Evolutionary conservation across 2,329 filamentous ascomycete species (phyloP).

Genomic region (Colletotrichum chrysophilum): DNA sequence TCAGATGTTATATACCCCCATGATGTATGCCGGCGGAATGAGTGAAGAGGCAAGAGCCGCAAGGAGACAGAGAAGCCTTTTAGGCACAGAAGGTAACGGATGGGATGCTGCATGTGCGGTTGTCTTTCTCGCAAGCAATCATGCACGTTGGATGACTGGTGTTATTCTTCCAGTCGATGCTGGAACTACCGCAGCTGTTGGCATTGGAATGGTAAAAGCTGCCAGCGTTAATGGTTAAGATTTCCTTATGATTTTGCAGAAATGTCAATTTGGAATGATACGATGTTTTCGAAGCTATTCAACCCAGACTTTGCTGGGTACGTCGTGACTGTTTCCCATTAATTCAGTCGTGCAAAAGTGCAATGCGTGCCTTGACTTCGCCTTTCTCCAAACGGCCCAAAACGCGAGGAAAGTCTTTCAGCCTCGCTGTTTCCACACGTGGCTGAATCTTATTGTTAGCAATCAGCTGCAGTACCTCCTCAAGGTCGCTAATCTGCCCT

Average conservation of each 20-base stretch:
- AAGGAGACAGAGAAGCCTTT: slow-evolving; percentile 40
- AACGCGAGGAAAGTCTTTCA: slow-evolving; percentile 37
- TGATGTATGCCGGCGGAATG: slow-evolving; percentile 48
- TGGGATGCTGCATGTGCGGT: slow-evolving; percentile 48
- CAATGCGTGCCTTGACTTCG: slow-evolving; percentile 31
- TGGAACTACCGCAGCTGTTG: slow-evolving; percentile 38
- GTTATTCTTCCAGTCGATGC: slow-evolving; percentile 46
- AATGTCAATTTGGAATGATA: not conserved
- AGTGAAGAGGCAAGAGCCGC: slow-evolving; percentile 39
- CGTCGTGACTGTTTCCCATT: not conserved
- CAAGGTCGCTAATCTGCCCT: slow-evolving; percentile 43
- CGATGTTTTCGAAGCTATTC: not conserved
- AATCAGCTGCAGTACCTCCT: slow-evolving; percentile 39
- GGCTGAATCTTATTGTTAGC: slow-evolving; percentile 35
- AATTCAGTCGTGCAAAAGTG: slow-evolving; percentile 20
- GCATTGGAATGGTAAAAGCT: slow-evolving; percentile 25
- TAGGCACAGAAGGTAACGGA: slow-evolving; percentile 46
- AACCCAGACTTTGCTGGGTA: not conserved
- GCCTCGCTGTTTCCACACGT: slow-evolving; percentile 33
- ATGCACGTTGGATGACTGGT: slow-evolving; percentile 50
- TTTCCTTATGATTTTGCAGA: not conserved
- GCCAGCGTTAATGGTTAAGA: slow-evolving; percentile 30
- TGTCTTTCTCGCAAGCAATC: slow-evolving; percentile 42
- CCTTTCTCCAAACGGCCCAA: slow-evolving; percentile 38
- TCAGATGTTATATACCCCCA: slow-evolving; percentile 52